Base-by-base conservation (phyloP, 345 rosid species). In the Acer yangbiense region DNA sequence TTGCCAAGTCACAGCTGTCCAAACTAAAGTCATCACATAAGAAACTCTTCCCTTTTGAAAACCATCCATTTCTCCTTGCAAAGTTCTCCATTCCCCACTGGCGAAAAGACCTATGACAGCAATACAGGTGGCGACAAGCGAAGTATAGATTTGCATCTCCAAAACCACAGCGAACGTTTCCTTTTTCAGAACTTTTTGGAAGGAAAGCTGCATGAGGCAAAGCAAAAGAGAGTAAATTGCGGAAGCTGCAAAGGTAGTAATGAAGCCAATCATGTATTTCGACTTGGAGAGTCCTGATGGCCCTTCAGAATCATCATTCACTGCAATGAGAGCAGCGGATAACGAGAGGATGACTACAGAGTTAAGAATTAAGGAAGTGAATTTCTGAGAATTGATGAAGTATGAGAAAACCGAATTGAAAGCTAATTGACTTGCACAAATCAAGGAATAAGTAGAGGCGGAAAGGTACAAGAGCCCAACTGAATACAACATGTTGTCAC, bases 181-280 rank as follows among this genome's bases (percentile, higher is more conserved):
- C 88, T 72, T 83, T 70, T 82, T 88, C 69, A 88, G 62, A 64
- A 95, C 75, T 80, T 88, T 92, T 80, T 90, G 88, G 77, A 95
- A 95, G 43, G 92, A 78, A 63, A 84, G 83, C 80, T 95, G 97
- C 92, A 91, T 89, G 21, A 92, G 91, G 52, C 97, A 95, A 44
- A 93, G 94, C 81, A 89, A 46, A 63, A 93, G 98, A 72, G 97
- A 89, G 85, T 93, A 95, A 13, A 93, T 14, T 11, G 93, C 91
- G 0, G 98, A 93, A 44, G 96, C 99, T 20, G 76, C 79, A 23
- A 93, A 71, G 1, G 96, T 88, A 76, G 81, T 81, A 3, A 91
- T 65, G 82, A 88, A 92, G 25, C 98, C 96, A 0, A 87, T 52
- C 18, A 86, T 61, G 77, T 85, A 91, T 61, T 86, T 90, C 83